A percentile compares a stretch with the other conserved stretches of the same genome.
These are phyloP conservation scores for Talinum fruticosum DNA, from an alignment of 148 eudicot genomes.

Conservation along the genomic window DNA sequence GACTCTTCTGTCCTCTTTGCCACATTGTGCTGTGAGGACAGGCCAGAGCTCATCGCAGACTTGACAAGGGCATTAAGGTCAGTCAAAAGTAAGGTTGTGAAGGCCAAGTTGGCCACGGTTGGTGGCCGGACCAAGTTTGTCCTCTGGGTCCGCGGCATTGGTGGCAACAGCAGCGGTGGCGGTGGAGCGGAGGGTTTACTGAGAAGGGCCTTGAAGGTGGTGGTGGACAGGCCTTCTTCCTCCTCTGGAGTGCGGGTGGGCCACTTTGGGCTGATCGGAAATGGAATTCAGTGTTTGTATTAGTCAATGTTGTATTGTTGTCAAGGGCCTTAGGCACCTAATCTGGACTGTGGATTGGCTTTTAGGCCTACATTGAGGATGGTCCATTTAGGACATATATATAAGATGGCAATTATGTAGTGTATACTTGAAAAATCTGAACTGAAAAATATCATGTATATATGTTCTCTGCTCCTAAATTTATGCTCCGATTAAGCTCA, in stretches of 20 bases:
- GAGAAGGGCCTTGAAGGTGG: constrained; percentile 55
- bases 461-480: no score
- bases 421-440: no score
- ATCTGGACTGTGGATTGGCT: no score
- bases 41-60: constrained; percentile 64
- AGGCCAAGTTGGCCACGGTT: constrained; percentile 73
- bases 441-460: no score
- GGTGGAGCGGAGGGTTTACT: constrained; percentile 38
- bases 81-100: constrained; percentile 52
- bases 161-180: constrained; percentile 24
- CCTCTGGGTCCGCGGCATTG: constrained; percentile 46
- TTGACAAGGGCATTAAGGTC: constrained; percentile 54
- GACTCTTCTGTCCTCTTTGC: constrained; percentile 41
- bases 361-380: background rate
- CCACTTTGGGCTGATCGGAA: constrained; percentile 29
- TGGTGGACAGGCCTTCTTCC: constrained; percentile 45
- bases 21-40: constrained; percentile 70
- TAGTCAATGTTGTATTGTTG: background rate
- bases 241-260: constrained; percentile 20
- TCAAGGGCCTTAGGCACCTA: background rate
- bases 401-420: background rate
- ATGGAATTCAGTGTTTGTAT: constrained; percentile 27
- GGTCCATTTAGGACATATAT: background rate
- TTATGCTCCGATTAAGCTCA: no score
- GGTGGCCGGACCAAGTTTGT: constrained; percentile 75